Evolutionary conservation across 2,329 filamentous ascomycete genomes (phyloP), one percentile per base, ranked within the genome.

Genomic region (Aureobasidium namibiae): DNA sequence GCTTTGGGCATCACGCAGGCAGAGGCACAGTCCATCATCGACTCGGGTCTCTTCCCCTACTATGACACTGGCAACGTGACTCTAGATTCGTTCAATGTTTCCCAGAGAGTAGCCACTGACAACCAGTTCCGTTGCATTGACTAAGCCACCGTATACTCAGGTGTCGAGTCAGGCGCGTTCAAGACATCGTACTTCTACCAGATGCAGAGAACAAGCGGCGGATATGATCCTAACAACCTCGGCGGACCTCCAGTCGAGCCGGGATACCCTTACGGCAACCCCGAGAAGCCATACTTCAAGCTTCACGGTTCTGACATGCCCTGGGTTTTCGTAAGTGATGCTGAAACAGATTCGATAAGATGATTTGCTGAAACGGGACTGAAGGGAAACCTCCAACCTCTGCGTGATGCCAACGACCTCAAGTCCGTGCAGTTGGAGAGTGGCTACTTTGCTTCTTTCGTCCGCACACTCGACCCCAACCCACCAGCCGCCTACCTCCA

Each of bases 121-220:
- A 80, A 76, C 54, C 77, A 78, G 9, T 85, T 84, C 73, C 78
- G 82, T 60, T 86, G 83, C 67, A 71, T 81, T 53, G 80, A 83
- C 66, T 77, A 84, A 67, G 81, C 82, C 5, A 85, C 82, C 2
- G 78, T 78, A 7, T 79, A 78, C 65, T 74, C 79, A 0, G 81
- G 77, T 2, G 70, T 78, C 0, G 69, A 66, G 16, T 76, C 74
- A 16, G 69, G 71, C 3, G 75, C 77, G 0, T 80, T 84, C 65
- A 67, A 74, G 29, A 69, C 73, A 5, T 72, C 82, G 0, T 85
- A 80, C 67, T 84, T 78, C 67, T 86, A 85, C 69, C 80, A 84
- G 66, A 80, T 85, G 64, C 80, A 83, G 61, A 77, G 82, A 45
- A 79, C 78, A 0, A 82, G 80, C 64, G 75, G 76, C 59, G 78